Conservation (phyloP, 495 filamentous ascomycete species). For the Hypoxylon perforatum region DNA sequence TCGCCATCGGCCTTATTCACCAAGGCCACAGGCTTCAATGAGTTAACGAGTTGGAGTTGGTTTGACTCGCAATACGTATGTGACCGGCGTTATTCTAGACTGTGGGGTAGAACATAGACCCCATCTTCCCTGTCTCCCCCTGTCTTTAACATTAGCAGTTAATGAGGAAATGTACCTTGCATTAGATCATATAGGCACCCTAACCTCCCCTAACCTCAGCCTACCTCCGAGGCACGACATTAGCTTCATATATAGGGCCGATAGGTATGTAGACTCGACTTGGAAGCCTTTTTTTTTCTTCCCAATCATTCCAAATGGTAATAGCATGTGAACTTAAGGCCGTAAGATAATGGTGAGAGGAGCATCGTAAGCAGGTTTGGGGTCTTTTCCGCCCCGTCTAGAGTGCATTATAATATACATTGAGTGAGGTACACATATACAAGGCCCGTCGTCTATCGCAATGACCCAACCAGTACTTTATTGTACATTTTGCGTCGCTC, state of each 20-base stretch:
- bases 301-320: too few species aligned
- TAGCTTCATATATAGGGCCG: neutral
- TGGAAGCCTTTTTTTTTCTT: neutral
- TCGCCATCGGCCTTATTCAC: neutral
- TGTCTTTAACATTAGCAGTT: neutral
- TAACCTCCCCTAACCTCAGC: too few species aligned
- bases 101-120: neutral
- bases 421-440: slow-evolving; percentile 5
- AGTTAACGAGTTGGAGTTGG: neutral
- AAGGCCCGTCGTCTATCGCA: slow-evolving; percentile 2
- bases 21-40: too few species aligned
- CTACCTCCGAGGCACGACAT: neutral
- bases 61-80: too few species aligned
- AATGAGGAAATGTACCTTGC: neutral
- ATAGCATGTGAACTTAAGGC: too few species aligned
- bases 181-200: too few species aligned
- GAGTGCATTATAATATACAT: slow-evolving; percentile 26
- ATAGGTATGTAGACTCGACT: neutral
- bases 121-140: neutral
- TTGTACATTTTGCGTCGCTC: slow-evolving; percentile 5
- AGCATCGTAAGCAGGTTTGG: slow-evolving; percentile 9
- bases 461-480: slow-evolving; percentile 15
- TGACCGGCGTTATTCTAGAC: too few species aligned
- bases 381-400: slow-evolving; percentile 27
- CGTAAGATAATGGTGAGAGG: too few species aligned